A percentile compares a stretch with the other conserved stretches of the same genome.
Evolutionary conservation across 2,329 filamentous ascomycete species (phyloP).

Genomic region (Epichloe coenophiala): DNA sequence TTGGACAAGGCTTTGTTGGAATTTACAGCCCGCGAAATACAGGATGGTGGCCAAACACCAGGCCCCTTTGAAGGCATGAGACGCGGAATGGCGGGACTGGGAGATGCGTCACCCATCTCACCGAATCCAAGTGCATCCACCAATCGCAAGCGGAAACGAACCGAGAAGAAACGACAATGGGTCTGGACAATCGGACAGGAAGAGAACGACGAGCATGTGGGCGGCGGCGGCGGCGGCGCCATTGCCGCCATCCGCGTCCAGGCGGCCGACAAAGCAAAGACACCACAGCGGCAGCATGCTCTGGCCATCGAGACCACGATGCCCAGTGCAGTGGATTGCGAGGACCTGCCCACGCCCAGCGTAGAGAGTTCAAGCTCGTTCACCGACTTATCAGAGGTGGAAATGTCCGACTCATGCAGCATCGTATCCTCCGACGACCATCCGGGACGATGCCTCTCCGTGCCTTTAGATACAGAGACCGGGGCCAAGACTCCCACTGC

Average conservation of each 20-base stretch:
- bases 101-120: conserved; percentile 26
- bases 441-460: conserved; percentile 5
- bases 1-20: conserved; percentile 34
- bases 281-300: not conserved
- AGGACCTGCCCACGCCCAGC: conserved; percentile 27
- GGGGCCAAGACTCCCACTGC: conserved; percentile 28
- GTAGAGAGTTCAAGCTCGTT: conserved; percentile 24
- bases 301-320: not conserved
- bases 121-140: conserved; percentile 26
- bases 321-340: conserved; percentile 6
- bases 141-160: conserved; percentile 38
- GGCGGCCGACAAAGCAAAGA: conserved; percentile 3
- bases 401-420: conserved; percentile 36
- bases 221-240: conserved; percentile 23
- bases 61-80: conserved; percentile 52
- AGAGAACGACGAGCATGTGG: conserved; percentile 29
- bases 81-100: conserved; percentile 38
- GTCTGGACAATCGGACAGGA: conserved; percentile 52
- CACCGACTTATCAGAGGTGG: conserved; percentile 25
- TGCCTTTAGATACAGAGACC: conserved; percentile 16
- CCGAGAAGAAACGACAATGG: conserved; percentile 51
- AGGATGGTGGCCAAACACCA: conserved; percentile 48
- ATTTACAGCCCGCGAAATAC: conserved; percentile 39
- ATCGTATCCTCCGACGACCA: conserved; percentile 23
- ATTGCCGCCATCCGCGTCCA: conserved; percentile 26